Evolutionary conservation across 202 grass and related monocot genomes (phyloP), one percentile per base, ranked within the genome.

Genomic region (Zizania palustris): DNA sequence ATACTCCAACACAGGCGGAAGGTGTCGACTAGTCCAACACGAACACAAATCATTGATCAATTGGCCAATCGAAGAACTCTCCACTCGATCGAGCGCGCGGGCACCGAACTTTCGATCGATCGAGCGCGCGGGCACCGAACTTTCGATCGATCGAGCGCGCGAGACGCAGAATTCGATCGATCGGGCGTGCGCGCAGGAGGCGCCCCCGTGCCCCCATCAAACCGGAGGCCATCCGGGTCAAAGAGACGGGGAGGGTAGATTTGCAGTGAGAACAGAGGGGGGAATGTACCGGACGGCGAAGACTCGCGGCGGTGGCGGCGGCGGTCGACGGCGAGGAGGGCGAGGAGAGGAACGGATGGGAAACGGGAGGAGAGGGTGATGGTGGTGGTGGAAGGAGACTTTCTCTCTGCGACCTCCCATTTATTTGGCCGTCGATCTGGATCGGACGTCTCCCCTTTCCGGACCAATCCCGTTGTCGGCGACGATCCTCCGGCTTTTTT

Each of bases 381-480:
- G 77, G 67, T 53, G 80, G 57, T 1, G 12, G 22, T 20, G 42
- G 11, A 65, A 40, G 75, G 45, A 66, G 85, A 83, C 79, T 74
- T 60, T 45, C 72, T 60, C 62, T 3, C 75, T 28, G 38, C 39
- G 35, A 58, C 33, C 75, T 75, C 85, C 75, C 8, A 37, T 64
- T 69, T 69, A 43, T 81, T 72, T 20, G 75, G 63, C 80, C 75
- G 76, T 80, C 75, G 18, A 75, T 70, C 16, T 78, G 75, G 56
- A 88, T 88, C 70, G 57, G 56, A 69, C 85, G 85, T 75, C 43
- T 45, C 21, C 4, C 8, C 58, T 79, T 12, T 3, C 13, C n/a
- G 33, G 48, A 4, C 18, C 71, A 5, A 11, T 7, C n/a, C 28
- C 28, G 28, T 28, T 28, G 28, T 1, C 28, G 28, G 28, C 28